phyloP scores from a whole-genome alignment of 768 basidiomycete species.

The Daedaleopsis nitida region DNA sequence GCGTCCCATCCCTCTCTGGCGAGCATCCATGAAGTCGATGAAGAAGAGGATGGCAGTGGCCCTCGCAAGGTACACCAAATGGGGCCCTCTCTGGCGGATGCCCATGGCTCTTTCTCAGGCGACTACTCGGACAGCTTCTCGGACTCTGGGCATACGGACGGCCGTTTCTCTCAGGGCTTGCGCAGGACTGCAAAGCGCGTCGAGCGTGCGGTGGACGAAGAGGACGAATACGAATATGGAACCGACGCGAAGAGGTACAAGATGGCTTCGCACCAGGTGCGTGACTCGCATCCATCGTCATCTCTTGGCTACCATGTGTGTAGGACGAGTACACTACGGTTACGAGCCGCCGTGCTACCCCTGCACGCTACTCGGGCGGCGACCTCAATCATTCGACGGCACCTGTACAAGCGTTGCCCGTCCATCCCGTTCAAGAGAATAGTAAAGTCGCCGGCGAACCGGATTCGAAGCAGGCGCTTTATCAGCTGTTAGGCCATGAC shows the following conservation, averaged over 20 bases:
- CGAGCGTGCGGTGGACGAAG: slow-evolving; percentile 5
- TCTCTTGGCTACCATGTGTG: neutral
- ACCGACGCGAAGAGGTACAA: slow-evolving; percentile 25
- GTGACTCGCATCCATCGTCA: neutral
- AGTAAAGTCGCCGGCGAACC: neutral
- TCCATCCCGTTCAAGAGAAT: neutral
- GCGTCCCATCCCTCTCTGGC: slow-evolving; percentile 24
- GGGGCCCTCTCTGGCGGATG: neutral
- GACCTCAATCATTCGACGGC: neutral
- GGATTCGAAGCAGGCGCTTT: slow-evolving; percentile 28
- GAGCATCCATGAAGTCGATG: slow-evolving; percentile 22
- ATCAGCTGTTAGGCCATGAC: slow-evolving; percentile 45
- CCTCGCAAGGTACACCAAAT: neutral
- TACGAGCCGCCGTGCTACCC: slow-evolving; percentile 4
- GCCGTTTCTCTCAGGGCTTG: neutral
- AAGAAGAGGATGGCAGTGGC: slow-evolving; percentile 8
- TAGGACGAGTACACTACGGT: slow-evolving; percentile 7
- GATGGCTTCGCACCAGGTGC: slow-evolving; percentile 9
- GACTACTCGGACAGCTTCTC: neutral
- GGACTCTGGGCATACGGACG: neutral
- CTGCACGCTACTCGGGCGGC: neutral
- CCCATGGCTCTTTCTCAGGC: slow-evolving; percentile 1
- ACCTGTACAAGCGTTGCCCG: neutral
- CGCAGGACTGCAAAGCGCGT: slow-evolving; percentile 12
- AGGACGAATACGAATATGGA: slow-evolving; percentile 21